Conservation (phyloP, 345 rosid species). For the Linum usitatissimum region DNA sequence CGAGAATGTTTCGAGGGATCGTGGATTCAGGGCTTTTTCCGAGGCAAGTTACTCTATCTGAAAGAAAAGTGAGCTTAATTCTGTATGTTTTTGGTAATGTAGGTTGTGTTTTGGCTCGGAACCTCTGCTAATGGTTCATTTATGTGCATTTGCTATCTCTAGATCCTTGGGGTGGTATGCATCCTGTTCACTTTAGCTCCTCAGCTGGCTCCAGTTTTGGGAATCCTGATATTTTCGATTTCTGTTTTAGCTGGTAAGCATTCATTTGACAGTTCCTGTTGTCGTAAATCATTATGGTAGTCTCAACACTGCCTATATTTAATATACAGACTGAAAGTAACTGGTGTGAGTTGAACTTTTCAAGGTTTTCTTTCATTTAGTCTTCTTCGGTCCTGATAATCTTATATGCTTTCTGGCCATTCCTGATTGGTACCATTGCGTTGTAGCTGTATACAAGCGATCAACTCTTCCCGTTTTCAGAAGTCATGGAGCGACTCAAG, state of each 20-base stretch:
- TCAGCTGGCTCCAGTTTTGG: constrained; percentile 85
- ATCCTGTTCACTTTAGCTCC: constrained; percentile 73
- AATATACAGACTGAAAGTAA: not conserved
- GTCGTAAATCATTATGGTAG: not conserved
- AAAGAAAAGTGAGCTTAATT: constrained; percentile 49
- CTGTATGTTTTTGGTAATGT: constrained; percentile 22
- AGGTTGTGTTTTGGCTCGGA: constrained; percentile 8
- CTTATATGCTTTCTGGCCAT: no score
- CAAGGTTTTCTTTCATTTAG: not conserved
- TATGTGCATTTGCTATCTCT: constrained; percentile 15
- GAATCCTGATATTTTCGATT: constrained; percentile 57
- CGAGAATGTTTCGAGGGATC: constrained; percentile 90
- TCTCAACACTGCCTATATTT: not conserved
- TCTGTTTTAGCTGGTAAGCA: constrained; percentile 71
- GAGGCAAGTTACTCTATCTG: constrained; percentile 86
- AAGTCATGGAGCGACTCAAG: constrained; percentile 85
- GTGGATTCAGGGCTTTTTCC: constrained; percentile 93
- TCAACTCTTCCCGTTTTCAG: constrained; percentile 76
- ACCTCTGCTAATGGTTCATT: constrained; percentile 1
- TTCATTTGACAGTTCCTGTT: not conserved
- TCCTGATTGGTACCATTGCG: constrained; percentile 21
- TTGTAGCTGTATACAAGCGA: constrained; percentile 70
- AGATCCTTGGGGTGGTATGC: constrained; percentile 77
- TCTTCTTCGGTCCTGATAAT: not conserved
- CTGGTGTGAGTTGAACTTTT: not conserved